Evolutionary conservation across 805 yeast genomes (phyloP), one percentile per base, ranked within the genome.

Genomic region (Clavispora fructus): DNA sequence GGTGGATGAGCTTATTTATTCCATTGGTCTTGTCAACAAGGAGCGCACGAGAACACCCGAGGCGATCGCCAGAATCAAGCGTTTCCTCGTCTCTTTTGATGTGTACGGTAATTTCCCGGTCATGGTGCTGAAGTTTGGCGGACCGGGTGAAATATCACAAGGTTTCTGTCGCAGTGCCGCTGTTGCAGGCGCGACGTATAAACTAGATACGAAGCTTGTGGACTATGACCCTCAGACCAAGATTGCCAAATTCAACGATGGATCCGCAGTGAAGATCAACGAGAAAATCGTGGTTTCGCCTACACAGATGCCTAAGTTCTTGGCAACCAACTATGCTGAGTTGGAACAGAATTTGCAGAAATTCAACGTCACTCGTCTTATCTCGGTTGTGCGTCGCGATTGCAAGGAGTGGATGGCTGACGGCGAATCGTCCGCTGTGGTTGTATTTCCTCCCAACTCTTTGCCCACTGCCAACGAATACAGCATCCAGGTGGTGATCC

Each of bases 161-260:
- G 99, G 97, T 1, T 92, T 94, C 65, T 92, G 97, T 68, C 78
- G 99, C 57, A 86, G 95, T 47, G 98, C 98, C 4, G 99, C 99
- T 12, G 98, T 92, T 51, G 98, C 94, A 16, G 98, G 98, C 45
- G 85, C 97, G 45, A 88, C 95, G 30, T 92, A 94, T 68, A 89
- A 90, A 64, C 73, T 92, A 46, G 82, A 84, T 60, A 84, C 94
- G 13, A 69, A 74, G 35, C 65, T 92, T 43, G 68, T 68, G 6
- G 78, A 80, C 32, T 89, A 72, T 66, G 92, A 92, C 62, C 80
- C 84, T 31, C 68, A 63, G 26, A 69, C 79, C 28, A 83, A 86
- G 58, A 70, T 81, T 23, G 97, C 95, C 7, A 70, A 71, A 35
- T 81, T 87, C 53, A 71, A 77, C 48, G 97, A 91, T 63, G 94